Conservation (phyloP, 75 land plant species). For the Pinus tabuliformis region DNA sequence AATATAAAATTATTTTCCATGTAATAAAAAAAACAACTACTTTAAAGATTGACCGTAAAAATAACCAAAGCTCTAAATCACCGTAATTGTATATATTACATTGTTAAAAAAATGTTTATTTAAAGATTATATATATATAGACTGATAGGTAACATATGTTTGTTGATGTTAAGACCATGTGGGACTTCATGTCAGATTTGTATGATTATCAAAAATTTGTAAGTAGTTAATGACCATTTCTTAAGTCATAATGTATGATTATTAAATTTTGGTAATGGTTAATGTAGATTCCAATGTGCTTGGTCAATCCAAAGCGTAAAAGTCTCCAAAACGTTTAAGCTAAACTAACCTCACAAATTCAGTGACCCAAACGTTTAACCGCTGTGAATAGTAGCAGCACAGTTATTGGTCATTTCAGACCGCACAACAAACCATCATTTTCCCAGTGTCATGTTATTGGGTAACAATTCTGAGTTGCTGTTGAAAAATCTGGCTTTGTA, state of each 20-base stretch:
- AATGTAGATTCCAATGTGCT: not conserved
- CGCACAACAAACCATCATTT: not conserved
- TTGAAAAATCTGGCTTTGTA: conserved; percentile 1
- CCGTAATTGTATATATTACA: not conserved
- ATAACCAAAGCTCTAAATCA: not conserved
- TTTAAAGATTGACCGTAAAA: not conserved
- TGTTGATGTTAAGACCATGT: not conserved
- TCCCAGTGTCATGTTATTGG: not conserved
- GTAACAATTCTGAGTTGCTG: not conserved
- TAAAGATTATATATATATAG: not conserved
- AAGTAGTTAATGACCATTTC: no score
- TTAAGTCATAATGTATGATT: no score
- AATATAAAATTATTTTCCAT: no score
- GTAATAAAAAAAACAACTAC: no score
- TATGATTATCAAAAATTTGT: no score
- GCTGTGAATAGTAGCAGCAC: not conserved
- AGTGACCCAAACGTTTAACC: not conserved
- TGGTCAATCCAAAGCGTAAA: not conserved
- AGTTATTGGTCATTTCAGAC: not conserved
- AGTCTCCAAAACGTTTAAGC: not conserved
- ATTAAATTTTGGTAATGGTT: no score
- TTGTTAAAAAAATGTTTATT: not conserved
- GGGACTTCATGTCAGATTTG: no score
- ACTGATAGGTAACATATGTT: no score
- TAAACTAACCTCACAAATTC: conserved; percentile 1